Evolutionary conservation across 2,329 filamentous ascomycete species (phyloP), one percentile per base, ranked within the genome.

Genomic region (Ophiostoma populinum): DNA sequence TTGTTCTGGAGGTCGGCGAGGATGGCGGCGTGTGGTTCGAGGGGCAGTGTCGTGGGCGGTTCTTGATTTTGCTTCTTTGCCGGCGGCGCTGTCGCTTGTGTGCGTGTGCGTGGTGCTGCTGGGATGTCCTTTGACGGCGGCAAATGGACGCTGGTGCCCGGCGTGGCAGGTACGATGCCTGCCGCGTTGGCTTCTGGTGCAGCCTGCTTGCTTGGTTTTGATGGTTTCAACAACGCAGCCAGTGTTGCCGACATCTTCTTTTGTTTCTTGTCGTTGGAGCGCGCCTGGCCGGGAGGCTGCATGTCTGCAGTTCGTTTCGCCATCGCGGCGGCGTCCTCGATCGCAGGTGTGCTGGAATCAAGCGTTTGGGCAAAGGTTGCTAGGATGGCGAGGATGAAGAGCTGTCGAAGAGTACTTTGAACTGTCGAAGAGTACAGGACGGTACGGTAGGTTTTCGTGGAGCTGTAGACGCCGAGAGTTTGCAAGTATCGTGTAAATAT

Each of bases 1-100:
- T 59, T 62, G 4, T 53, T 42, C 15, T 51, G 49, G 13, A 73
- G 56, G 34, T 61, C 55, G 17, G 49, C 45, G 37, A 64, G 47
- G n/a, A 65, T 46, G 8, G 55, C 46, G 38, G 58, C 57, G 47
- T 62, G 55, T 16, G 63, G 41, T 48, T 49, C 43, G 17, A 47
- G 44, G 27, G 50, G 49, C 17, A 54, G 43, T 28, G 42, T 51
- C 30, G 29, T 34, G 39, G 36, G 33, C 17, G 32, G 38, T 20
- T 40, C 41, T 28, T 31, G 40, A 6, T 33, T 22, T 11, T 40
- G 25, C 15, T 39, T 35, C 33, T 39, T 40, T 33, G 18, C 24
- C n/a, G 10, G 30, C 34, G 29, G 36, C 50, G 47, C 27, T 45
- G 46, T 36, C 47, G 48, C 24, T 52, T 42, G 34, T 40, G 51